These are phyloP conservation scores for Asparagopsis taxiformis DNA, from an alignment of 31 red algal genomes.

Conservation along the genomic window DNA sequence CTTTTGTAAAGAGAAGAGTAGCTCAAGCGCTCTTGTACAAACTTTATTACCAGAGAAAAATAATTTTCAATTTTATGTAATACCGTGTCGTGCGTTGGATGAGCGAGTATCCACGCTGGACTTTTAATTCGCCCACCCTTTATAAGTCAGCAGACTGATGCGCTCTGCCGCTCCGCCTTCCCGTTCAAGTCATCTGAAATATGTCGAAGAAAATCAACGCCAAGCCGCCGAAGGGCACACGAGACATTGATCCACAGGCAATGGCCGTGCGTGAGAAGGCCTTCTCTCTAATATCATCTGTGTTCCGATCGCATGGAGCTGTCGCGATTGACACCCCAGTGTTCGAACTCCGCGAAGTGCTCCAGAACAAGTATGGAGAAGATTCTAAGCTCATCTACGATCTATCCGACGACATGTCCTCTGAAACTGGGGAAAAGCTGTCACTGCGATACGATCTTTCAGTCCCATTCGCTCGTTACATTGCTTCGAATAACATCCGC, in stretches of 20 bases:
- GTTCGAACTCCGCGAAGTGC: slow-evolving; percentile 90
- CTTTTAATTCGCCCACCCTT: too few species aligned
- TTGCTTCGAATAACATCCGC: slow-evolving; percentile 82
- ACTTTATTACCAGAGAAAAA: too few species aligned
- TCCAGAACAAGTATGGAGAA: slow-evolving; percentile 96
- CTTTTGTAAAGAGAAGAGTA: too few species aligned
- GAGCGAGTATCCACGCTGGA: too few species aligned
- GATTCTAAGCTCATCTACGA: slow-evolving; percentile 97
- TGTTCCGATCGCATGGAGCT: slow-evolving; percentile 93
- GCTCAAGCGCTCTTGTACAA: too few species aligned
- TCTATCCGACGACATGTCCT: slow-evolving; percentile 82
- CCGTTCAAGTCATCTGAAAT: neutral
- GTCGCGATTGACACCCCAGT: slow-evolving; percentile 98
- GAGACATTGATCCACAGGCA: slow-evolving; percentile 85
- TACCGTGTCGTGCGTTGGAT: too few species aligned
- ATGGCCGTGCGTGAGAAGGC: slow-evolving; percentile 91
- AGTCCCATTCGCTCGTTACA: slow-evolving; percentile 92
- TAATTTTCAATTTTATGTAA: too few species aligned
- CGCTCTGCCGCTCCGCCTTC: too few species aligned
- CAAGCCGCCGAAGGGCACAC: slow-evolving; percentile 96
- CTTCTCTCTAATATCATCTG: slow-evolving; percentile 68
- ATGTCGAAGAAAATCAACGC: slow-evolving; percentile 67
- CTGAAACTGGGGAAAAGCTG: slow-evolving; percentile 83
- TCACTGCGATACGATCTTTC: slow-evolving; percentile 93
- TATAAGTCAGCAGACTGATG: too few species aligned